phyloP scores from a whole-genome alignment of 1,284 basidiomycete genomes.

The Agroathelia rolfsii region DNA sequence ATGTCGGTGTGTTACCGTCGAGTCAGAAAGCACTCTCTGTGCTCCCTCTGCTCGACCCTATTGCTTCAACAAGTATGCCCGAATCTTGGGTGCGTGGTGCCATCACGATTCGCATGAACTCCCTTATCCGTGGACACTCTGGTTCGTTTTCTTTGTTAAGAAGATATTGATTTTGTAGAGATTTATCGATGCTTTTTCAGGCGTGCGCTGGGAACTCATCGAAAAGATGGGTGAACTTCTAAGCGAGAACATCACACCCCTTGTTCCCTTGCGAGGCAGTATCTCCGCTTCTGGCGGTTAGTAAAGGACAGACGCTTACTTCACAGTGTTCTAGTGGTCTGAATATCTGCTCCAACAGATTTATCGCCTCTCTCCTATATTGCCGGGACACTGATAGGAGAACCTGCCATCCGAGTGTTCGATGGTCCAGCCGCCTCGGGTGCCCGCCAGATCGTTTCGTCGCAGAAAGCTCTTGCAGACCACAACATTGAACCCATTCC shows the following conservation, averaged over 20 bases:
- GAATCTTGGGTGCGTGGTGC: slow-evolving; percentile 86
- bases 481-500: slow-evolving; percentile 59
- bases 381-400: slow-evolving; percentile 69
- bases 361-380: slow-evolving; percentile 77
- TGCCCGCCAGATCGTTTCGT: slow-evolving; percentile 46
- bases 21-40: slow-evolving; percentile 30
- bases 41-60: slow-evolving; percentile 56
- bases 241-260: slow-evolving; percentile 63
- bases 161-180: no score
- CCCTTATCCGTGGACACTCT: slow-evolving; percentile 80
- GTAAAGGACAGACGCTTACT: slow-evolving; percentile 7
- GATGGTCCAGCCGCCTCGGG: slow-evolving; percentile 44
- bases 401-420: slow-evolving; percentile 71
- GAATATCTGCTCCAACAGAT: slow-evolving; percentile 32
- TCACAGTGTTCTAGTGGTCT: slow-evolving; percentile 1
- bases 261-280: slow-evolving; percentile 77
- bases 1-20: slow-evolving; percentile 58
- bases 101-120: slow-evolving; percentile 81
- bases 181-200: no score
- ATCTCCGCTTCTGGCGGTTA: slow-evolving; percentile 76
- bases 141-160: no score
- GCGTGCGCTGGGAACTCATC: slow-evolving; percentile 73
- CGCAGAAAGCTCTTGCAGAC: slow-evolving; percentile 55
- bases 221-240: slow-evolving; percentile 73
- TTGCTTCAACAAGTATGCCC: slow-evolving; percentile 74